Percentiles rank a stretch among this genome's conserved stretches.
Conservation (phyloP, 306 rosid genomes). For the Comarum palustre region DNA sequence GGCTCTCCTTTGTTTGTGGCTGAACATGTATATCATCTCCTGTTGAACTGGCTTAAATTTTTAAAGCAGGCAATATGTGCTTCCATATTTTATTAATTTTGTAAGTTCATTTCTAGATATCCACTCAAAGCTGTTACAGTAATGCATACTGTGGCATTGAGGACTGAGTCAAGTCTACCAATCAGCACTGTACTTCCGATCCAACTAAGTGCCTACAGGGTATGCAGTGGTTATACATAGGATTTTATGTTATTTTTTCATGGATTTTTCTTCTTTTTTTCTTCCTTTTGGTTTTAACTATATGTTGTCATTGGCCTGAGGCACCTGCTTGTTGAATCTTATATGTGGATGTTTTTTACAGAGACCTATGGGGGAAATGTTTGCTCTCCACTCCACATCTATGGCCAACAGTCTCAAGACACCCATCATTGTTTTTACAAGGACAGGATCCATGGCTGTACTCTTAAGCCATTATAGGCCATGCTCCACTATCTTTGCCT, state of each 20-base stretch:
- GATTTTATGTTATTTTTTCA: not conserved
- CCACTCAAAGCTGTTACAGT: conserved; percentile 94
- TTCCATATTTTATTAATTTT: not conserved
- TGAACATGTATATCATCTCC: not conserved
- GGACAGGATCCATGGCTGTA: conserved; percentile 94
- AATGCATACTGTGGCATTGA: conserved; percentile 84
- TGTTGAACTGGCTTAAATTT: not conserved
- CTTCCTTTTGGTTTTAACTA: not conserved
- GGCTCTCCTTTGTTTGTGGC: not conserved
- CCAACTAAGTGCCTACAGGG: conserved; percentile 45
- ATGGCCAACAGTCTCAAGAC: conserved; percentile 80
- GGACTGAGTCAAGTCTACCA: conserved; percentile 66
- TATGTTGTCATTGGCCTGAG: not conserved
- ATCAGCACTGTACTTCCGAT: conserved; percentile 43
- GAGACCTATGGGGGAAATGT: conserved; percentile 87
- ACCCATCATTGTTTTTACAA: conserved; percentile 84
- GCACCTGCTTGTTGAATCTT: not conserved
- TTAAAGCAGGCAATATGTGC: not conserved
- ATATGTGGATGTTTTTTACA: conserved; percentile 38
- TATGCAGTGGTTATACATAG: conserved; percentile 21
- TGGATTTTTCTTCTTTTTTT: not conserved
- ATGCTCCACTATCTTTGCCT: conserved; percentile 85
- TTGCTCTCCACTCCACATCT: conserved; percentile 86
- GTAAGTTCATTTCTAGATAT: conserved; percentile 47
- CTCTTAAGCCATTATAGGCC: conserved; percentile 88